Evolutionary conservation across 768 basidiomycete genomes (phyloP), one percentile per base, ranked within the genome.

Genomic region (Erythrobasidium yunnanense): DNA sequence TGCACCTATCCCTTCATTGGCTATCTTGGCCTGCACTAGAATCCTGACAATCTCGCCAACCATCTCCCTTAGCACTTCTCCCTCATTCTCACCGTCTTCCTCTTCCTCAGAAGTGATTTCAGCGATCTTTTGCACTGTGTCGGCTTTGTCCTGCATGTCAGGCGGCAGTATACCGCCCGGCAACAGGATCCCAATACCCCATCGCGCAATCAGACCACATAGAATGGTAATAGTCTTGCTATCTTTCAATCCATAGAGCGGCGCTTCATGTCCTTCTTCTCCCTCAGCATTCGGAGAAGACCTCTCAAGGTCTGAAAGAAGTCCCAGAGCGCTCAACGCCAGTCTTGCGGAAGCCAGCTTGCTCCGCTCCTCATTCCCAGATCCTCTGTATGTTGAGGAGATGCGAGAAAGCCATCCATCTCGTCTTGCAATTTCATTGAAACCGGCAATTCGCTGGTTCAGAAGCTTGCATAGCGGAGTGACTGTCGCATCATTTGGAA

Each of bases 201-300:
- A 63, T 49, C 60, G 20, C 49, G 47, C 47, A 4, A 51, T 38
- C 20, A 63, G 32, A 6, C 32, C 46, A 25, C 32, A n/a, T 2
- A 63, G 47, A 20, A 51, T 27, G 25, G 49, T 46, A 50, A 63
- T 49, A 49, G 33, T 35, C 60, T 63, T 63, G 45, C 49, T 51
- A 27, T 63, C 60, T 8, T 38, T 29, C 8, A 63, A 29, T 4
- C 60, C 60, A 33, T 50, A 63, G 47, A 63, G 23, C 18, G 45
- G 60, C 27, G 49, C 42, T 27, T 42, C 11, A n/a, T n/a, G n/a
- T n/a, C n/a, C n/a, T n/a, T n/a, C n/a, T n/a, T n/a, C 42, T 45
- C 42, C 42, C 22, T 15, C 15, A 20, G 42, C 42, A 45, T 45
- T 20, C 15, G 15, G 22, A 45, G 42, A 45, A 45, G 42, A 45